phyloP scores from a whole-genome alignment of 768 basidiomycete species.

The Amyloporia xantha region DNA sequence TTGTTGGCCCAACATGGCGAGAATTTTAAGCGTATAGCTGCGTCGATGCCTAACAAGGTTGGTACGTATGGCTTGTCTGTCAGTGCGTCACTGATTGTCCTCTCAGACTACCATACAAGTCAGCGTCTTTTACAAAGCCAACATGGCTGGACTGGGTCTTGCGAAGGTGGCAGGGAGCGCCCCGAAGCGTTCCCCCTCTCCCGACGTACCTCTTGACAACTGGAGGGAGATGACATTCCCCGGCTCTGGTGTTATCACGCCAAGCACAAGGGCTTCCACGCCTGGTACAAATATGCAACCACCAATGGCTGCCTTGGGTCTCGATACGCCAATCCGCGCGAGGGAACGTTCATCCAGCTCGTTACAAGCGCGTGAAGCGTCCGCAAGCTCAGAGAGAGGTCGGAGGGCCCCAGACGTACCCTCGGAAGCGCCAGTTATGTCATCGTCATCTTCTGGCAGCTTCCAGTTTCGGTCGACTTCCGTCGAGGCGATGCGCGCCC shows the following conservation, averaged over 20 bases:
- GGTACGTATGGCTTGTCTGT: constrained; percentile 5
- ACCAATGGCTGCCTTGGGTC: neutral
- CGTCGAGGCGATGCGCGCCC: constrained; percentile 3
- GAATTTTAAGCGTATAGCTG: constrained; percentile 64
- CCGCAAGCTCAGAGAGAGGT: neutral
- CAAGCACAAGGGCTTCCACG: constrained; percentile 8
- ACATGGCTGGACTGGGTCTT: constrained; percentile 35
- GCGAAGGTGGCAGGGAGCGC: constrained; percentile 34
- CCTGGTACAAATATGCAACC: neutral
- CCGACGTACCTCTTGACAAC: constrained; percentile 3
- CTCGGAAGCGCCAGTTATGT: neutral
- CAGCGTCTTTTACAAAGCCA: constrained; percentile 42
- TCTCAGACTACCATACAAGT: constrained; percentile 50
- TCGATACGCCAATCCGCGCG: neutral
- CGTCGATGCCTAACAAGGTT: constrained; percentile 59
- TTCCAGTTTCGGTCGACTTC: constrained; percentile 3
- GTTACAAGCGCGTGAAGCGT: neutral
- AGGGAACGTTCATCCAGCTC: neutral
- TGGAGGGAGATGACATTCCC: constrained; percentile 6
- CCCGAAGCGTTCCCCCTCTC: constrained; percentile 33
- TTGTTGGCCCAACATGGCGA: constrained; percentile 58
- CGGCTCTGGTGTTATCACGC: constrained; percentile 9
- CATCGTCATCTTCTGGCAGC: neutral
- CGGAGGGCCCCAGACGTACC: neutral
- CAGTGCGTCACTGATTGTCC: constrained; percentile 3